Evolutionary conservation across 2,329 filamentous ascomycete genomes (phyloP).

Genomic region (Hypoxylon sp.): DNA sequence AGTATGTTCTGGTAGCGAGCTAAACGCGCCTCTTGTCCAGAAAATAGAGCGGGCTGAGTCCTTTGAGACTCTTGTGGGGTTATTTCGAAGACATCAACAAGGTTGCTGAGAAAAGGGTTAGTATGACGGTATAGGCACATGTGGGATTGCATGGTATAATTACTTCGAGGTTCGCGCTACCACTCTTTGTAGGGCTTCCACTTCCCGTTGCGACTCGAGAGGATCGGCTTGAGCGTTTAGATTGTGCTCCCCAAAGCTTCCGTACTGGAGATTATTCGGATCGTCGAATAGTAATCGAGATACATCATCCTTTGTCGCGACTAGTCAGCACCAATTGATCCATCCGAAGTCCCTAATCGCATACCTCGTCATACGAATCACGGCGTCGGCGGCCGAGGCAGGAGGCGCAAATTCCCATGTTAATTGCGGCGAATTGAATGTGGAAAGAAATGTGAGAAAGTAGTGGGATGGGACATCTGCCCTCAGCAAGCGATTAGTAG

Average conservation of each 20-base stretch:
- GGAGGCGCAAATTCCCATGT: slow-evolving; percentile 74
- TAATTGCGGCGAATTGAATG: slow-evolving; percentile 25
- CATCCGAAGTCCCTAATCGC: slow-evolving; percentile 36
- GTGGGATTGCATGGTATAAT: slow-evolving; percentile 44
- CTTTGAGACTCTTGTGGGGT: slow-evolving; percentile 64
- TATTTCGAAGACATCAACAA: slow-evolving; percentile 78
- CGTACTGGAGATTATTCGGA: slow-evolving; percentile 71
- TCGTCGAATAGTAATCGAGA: slow-evolving; percentile 74
- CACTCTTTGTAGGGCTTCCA: slow-evolving; percentile 74
- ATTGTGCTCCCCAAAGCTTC: slow-evolving; percentile 72
- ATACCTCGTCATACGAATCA: slow-evolving; percentile 70
- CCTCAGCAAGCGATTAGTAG: slow-evolving; percentile 41
- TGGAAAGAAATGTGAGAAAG: slow-evolving; percentile 23
- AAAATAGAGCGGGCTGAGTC: slow-evolving; percentile 53
- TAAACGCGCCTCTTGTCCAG: slow-evolving; percentile 69
- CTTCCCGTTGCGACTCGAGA: slow-evolving; percentile 74
- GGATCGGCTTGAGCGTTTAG: slow-evolving; percentile 71
- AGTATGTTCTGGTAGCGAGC: slow-evolving; percentile 74
- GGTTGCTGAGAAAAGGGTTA: slow-evolving; percentile 65
- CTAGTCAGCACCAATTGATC: slow-evolving; percentile 29
- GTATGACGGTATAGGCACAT: slow-evolving; percentile 32
- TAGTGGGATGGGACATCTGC: slow-evolving; percentile 46
- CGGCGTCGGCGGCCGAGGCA: slow-evolving; percentile 69
- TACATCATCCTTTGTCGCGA: slow-evolving; percentile 68
- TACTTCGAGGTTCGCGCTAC: slow-evolving; percentile 77